These are phyloP conservation scores for Gnomoniopsis smithogilvyi DNA, from an alignment of 2,329 filamentous ascomycete species.

Conservation along the genomic window DNA sequence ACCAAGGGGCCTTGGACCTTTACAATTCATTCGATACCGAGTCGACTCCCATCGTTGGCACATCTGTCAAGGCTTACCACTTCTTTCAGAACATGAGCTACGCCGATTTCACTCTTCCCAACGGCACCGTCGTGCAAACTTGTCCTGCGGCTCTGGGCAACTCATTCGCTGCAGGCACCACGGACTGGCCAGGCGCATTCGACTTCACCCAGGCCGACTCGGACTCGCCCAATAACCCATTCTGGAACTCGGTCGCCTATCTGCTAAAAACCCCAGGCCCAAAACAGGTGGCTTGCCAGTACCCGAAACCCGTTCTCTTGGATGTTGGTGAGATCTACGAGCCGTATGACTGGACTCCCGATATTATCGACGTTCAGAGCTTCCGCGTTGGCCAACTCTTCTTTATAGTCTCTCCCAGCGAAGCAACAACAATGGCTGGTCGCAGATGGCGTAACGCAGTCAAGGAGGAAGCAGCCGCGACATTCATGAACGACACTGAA, in stretches of 20 bases:
- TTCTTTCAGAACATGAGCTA: conserved; percentile 75
- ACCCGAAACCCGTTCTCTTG: conserved; percentile 78
- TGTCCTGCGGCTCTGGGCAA: conserved; percentile 86
- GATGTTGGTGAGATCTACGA: conserved; percentile 74
- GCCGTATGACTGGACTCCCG: conserved; percentile 84
- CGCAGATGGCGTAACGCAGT: conserved; percentile 79
- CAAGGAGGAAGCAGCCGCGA: conserved; percentile 41
- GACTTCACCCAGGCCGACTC: conserved; percentile 86
- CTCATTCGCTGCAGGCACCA: conserved; percentile 86
- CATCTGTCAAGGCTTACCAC: conserved; percentile 74
- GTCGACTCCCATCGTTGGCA: conserved; percentile 54
- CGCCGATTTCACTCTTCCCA: conserved; percentile 68
- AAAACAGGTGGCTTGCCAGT: conserved; percentile 71
- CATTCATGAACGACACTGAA: conserved; percentile 39
- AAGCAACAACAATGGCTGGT: conserved; percentile 89
- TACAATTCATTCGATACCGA: conserved; percentile 44
- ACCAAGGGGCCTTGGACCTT: conserved; percentile 51
- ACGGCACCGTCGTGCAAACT: conserved; percentile 68
- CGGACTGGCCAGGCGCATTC: conserved; percentile 82
- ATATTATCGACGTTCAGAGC: conserved; percentile 83
- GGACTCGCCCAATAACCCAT: conserved; percentile 66
- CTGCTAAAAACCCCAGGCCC: conserved; percentile 66
- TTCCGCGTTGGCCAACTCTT: conserved; percentile 80
- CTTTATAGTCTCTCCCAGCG: conserved; percentile 81
- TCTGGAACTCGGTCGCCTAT: conserved; percentile 74